phyloP scores from a whole-genome alignment of 108 stramenopile genomes.

The Cylindrotheca closterium region DNA sequence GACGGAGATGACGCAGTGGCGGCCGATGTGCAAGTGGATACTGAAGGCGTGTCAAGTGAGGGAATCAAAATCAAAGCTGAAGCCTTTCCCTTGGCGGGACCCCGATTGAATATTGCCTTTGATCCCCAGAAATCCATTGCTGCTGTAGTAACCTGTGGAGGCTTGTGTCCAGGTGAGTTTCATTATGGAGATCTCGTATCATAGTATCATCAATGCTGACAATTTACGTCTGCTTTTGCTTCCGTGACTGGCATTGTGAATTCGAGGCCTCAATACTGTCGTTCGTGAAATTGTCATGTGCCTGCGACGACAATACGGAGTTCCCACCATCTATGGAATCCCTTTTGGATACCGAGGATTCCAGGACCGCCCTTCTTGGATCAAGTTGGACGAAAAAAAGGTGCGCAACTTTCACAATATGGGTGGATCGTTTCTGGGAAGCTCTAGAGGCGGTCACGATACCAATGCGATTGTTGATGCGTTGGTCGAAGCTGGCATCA shows the following conservation, averaged over 20 bases:
- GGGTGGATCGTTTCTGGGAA: conserved; percentile 81
- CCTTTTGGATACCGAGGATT: conserved; percentile 79
- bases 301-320: conserved; percentile 57
- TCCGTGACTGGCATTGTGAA: conserved; percentile 3
- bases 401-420: conserved; percentile 75
- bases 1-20: neutral
- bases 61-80: neutral
- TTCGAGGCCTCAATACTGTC: conserved; percentile 69
- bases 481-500: conserved; percentile 37
- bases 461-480: conserved; percentile 58
- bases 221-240: neutral
- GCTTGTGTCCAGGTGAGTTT: conserved; percentile 37
- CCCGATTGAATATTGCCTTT: conserved; percentile 79
- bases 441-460: conserved; percentile 81
- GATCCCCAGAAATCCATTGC: conserved; percentile 80
- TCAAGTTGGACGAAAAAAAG: conserved; percentile 22
- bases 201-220: too few species aligned
- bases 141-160: conserved; percentile 83
- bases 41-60: too few species aligned
- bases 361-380: conserved; percentile 21
- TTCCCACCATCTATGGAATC: conserved; percentile 60
- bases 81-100: conserved; percentile 80
- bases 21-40: neutral
- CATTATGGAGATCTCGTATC: too few species aligned
- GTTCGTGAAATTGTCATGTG: conserved; percentile 73